Base-by-base conservation (phyloP, 805 yeast species). In the Pichia cabralensis region DNA sequence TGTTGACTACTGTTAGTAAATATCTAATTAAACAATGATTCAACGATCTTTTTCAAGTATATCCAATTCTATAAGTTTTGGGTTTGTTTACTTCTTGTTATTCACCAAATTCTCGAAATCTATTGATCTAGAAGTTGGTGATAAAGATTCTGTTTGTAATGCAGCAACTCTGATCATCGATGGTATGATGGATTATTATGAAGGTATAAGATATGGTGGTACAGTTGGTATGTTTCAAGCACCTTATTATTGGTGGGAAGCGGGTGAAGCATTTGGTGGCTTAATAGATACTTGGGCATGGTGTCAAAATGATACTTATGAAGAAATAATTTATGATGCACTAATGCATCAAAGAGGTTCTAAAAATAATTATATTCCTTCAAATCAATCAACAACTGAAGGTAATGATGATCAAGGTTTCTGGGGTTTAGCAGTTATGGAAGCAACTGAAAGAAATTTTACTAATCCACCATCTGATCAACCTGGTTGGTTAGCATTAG, bases 321-420 rank as follows among this genome's bases (percentile, higher is more conserved):
- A 71, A 35, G 61, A 64, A 2, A 36, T 71, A 13, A 62, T 85
- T 39, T 69, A 69, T 48, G 61, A 66, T 10, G 85, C 92, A 12
- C 49, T 84, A 46, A 55, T 68, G 36, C 70, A 67, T 49, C 95
- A 84, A 58, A 73, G 66, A 16, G 84, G 84, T 43, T 59, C 65
- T 9, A 65, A 71, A 50, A 55, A 67, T 53, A 78, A 81, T 56
- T 85, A 78, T 56, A 68, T 83, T 47, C 95, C 95, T 2, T 58
- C 76, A 28, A 84, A 83, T 60, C 94, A 84, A 55, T 69, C 85
- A 9, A 68, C 79, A 8, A 76, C 92, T 2, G 94, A 84, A 58
- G 95, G 95, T 57, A 84, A 84, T 52, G 95, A 84, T 65, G 95
- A 84, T 65, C 95, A 84, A 60, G 94, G 83, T 0, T 80, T 85